Base-by-base conservation (phyloP, 2,329 filamentous ascomycete genomes). In the Nemania abortiva region DNA sequence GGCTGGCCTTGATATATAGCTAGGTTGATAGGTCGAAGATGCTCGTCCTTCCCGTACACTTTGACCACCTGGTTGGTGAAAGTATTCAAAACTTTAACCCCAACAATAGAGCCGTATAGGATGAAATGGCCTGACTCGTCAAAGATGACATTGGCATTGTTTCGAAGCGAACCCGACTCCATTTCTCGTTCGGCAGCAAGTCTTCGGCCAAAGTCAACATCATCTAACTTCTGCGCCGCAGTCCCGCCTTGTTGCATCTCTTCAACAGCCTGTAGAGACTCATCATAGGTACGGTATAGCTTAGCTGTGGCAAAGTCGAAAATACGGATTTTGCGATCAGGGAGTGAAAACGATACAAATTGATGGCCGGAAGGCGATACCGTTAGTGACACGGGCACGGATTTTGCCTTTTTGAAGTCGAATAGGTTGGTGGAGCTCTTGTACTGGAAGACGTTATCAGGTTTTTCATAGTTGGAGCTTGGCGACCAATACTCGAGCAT, bases 401-500 rank as follows among this genome's bases (percentile, higher is more conserved):
- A 92, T 80, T 97, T 98, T 59, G 93, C 88, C 81, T 98, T 98
- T 78, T 97, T 98, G 84, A 99, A 98, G 62, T 97, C 95, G 77
- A 98, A 99, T 0, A 99, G 86, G 76, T 93, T 96, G 2, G 96
- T 99, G 1, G 92, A 91, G 78, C 94, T 97, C 82, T 99, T 99
- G 82, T 94, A 93, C 73, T 93, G 88, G 79, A 97, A 99, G 20
- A 99, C 94, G 61, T 89, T 94, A 74, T 94, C 91, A 0, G 96
- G 96, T 80, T 98, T 98, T 76, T 97, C 94, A 79, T 94, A 98
- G 47, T 85, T 90, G 1, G 89, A 90, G 70, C 88, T 88, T 0
- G 96, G 94, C 66, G 89, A 88, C 96, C 96, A 99, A 82, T 99
- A 99, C 80, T 99, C 96, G 10, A 99, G 79, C 95, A 98, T 98